Conservation (phyloP, 192 early-diverging fungal species). For the Coemansia reversa region DNA sequence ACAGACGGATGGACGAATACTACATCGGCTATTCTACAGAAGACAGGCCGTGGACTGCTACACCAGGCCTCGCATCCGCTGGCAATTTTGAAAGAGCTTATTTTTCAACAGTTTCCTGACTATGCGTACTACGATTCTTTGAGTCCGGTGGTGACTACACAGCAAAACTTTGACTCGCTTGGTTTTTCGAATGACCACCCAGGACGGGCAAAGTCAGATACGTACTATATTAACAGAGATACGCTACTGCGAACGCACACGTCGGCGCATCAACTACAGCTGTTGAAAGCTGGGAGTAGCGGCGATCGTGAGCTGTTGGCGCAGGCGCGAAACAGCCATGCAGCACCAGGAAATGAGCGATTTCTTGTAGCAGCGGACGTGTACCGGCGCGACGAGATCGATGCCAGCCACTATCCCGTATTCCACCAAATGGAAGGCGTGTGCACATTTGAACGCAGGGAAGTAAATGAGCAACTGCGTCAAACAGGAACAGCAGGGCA, state of each 20-base stretch:
- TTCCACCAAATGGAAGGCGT: constrained; percentile 99
- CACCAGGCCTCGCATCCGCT: constrained; percentile 80
- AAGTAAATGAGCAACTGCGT: constrained; percentile 16
- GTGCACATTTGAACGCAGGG: constrained; percentile 52
- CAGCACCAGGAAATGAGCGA: constrained; percentile 52
- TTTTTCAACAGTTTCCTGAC: constrained; percentile 72
- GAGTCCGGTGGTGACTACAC: constrained; percentile 78
- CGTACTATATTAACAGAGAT: constrained; percentile 85
- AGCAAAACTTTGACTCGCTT: constrained; percentile 92
- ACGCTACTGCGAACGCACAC: constrained; percentile 89
- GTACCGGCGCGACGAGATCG: constrained; percentile 95
- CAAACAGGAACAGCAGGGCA: constrained; percentile 18
- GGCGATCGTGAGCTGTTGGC: constrained; percentile 11
- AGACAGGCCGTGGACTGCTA: constrained; percentile 74
- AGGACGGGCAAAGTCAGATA: constrained; percentile 78
- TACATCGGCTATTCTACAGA: constrained; percentile 70
- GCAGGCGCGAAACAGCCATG: constrained; percentile 30
- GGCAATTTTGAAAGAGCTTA: constrained; percentile 76
- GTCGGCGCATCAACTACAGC: constrained; percentile 89
- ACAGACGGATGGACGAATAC: constrained; percentile 78
- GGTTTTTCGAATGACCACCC: constrained; percentile 81
- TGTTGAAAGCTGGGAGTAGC: constrained; percentile 56
- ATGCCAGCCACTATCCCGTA: constrained; percentile 91
- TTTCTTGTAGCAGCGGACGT: constrained; percentile 96
- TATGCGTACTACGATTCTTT: constrained; percentile 65